Conservation (phyloP, 2,329 filamentous ascomycete species). For the Helotiales sp. region DNA sequence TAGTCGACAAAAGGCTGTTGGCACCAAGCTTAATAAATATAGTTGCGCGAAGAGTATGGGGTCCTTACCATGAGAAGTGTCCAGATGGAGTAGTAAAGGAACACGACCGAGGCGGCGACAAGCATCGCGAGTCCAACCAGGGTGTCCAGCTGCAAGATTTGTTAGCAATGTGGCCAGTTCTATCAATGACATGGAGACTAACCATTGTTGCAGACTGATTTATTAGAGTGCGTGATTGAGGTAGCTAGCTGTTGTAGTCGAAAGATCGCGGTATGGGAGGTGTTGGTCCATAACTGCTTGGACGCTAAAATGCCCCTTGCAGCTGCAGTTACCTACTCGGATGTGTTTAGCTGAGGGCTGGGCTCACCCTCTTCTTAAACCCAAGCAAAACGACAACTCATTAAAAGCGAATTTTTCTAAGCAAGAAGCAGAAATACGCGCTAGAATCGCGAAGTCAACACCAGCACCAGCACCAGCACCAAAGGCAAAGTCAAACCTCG, state of each 20-base stretch:
- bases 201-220: conserved; percentile 43
- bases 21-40: conserved; percentile 23
- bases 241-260: neutral
- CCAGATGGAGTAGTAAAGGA: conserved; percentile 97
- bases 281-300: neutral
- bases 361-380: too few species aligned
- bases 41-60: neutral
- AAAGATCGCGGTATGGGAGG: neutral
- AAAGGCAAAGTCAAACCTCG: too few species aligned
- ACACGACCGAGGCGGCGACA: conserved; percentile 72
- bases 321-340: too few species aligned
- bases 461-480: too few species aligned
- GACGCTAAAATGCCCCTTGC: neutral
- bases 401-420: too few species aligned
- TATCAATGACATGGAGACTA: conserved; percentile 6
- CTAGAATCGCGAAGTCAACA: too few species aligned
- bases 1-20: conserved; percentile 92
- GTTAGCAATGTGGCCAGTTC: conserved; percentile 23
- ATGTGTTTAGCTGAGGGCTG: too few species aligned
- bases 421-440: too few species aligned
- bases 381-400: too few species aligned
- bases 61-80: conserved; percentile 87
- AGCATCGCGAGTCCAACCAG: conserved; percentile 78
- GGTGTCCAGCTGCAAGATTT: conserved; percentile 79
- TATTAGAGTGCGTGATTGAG: conserved; percentile 38